Evolutionary conservation across 352 stramenopile genomes (phyloP).

Genomic region (Globisporangium canariense): DNA sequence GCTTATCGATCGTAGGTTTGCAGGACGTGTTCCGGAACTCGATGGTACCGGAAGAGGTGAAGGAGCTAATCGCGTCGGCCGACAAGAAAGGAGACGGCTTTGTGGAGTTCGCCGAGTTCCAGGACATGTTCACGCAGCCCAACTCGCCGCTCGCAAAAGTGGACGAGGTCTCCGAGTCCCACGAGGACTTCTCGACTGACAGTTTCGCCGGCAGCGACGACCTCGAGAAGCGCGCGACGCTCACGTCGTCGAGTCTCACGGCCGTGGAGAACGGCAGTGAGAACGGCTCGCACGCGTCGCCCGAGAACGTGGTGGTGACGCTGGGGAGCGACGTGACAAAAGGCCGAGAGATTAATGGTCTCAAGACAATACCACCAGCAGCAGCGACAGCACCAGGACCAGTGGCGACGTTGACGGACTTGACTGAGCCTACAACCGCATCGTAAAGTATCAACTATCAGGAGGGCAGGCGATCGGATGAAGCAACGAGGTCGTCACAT

Average conservation of each 20-base stretch:
- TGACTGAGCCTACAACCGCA: slow-evolving; percentile 1
- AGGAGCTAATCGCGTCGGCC: slow-evolving; percentile 88
- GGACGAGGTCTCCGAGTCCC: slow-evolving; percentile 23
- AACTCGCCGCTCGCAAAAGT: slow-evolving; percentile 33
- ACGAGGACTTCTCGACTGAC: slow-evolving; percentile 22
- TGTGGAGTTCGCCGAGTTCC: slow-evolving; percentile 91
- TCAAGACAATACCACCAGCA: slow-evolving; percentile 7
- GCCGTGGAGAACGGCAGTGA: slow-evolving; percentile 2
- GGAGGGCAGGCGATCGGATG: neutral
- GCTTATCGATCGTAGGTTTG: slow-evolving; percentile 89
- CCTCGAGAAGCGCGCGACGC: slow-evolving; percentile 22
- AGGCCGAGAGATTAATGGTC: neutral
- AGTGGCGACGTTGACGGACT: neutral
- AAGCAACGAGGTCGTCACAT: neutral
- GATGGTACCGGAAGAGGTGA: slow-evolving; percentile 81
- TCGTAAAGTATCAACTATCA: slow-evolving; percentile 3
- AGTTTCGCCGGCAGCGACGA: slow-evolving; percentile 20
- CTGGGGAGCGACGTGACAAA: neutral
- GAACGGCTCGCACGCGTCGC: slow-evolving; percentile 6
- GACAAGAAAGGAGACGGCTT: slow-evolving; percentile 75
- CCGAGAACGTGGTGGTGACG: neutral
- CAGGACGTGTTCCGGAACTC: slow-evolving; percentile 87
- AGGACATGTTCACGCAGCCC: slow-evolving; percentile 56
- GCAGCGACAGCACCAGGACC: neutral
- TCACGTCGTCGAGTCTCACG: slow-evolving; percentile 14